Evolutionary conservation across 2,329 filamentous ascomycete genomes (phyloP).

Genomic region (Dryadomyces sulphureus): DNA sequence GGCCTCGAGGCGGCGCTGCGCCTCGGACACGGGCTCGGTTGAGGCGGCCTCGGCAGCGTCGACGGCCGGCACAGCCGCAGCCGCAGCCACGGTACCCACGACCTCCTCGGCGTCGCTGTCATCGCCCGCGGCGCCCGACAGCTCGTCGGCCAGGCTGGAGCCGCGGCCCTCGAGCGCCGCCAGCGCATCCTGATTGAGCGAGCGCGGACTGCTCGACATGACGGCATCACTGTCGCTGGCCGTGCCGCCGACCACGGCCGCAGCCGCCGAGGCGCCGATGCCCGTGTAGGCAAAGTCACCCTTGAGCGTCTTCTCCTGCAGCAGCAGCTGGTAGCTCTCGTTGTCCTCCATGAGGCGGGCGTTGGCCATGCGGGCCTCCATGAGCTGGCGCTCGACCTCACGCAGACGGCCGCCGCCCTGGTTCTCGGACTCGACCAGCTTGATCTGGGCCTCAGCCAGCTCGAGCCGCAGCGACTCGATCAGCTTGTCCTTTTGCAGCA

Average conservation of each 20-base stretch:
- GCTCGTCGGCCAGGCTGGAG: slow-evolving; percentile 63
- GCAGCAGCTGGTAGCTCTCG: slow-evolving; percentile 88
- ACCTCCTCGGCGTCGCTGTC: slow-evolving; percentile 24
- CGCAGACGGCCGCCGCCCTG: slow-evolving; percentile 74
- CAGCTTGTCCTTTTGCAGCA: slow-evolving; percentile 90
- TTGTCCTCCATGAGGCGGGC: slow-evolving; percentile 96
- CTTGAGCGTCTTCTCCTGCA: slow-evolving; percentile 89
- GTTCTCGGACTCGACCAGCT: slow-evolving; percentile 87
- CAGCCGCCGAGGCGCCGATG: slow-evolving; percentile 64
- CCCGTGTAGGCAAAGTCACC: slow-evolving; percentile 88
- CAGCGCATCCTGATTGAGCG: slow-evolving; percentile 47
- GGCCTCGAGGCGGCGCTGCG: slow-evolving; percentile 54
- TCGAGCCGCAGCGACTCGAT: slow-evolving; percentile 88
- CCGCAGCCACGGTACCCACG: not conserved
- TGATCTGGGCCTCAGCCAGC: slow-evolving; percentile 88
- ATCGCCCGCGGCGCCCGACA: slow-evolving; percentile 52
- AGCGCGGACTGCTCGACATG: slow-evolving; percentile 17
- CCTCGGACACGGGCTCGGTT: slow-evolving; percentile 19
- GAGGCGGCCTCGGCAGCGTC: not conserved
- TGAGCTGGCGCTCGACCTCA: slow-evolving; percentile 77
- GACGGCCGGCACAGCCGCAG: not conserved
- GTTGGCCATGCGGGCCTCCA: slow-evolving; percentile 91
- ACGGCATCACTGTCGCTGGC: not conserved
- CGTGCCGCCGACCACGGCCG: not conserved
- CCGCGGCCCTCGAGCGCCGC: slow-evolving; percentile 45